Base-by-base conservation (phyloP, 2,329 filamentous ascomycete genomes). In the Cladosporium sp. region DNA sequence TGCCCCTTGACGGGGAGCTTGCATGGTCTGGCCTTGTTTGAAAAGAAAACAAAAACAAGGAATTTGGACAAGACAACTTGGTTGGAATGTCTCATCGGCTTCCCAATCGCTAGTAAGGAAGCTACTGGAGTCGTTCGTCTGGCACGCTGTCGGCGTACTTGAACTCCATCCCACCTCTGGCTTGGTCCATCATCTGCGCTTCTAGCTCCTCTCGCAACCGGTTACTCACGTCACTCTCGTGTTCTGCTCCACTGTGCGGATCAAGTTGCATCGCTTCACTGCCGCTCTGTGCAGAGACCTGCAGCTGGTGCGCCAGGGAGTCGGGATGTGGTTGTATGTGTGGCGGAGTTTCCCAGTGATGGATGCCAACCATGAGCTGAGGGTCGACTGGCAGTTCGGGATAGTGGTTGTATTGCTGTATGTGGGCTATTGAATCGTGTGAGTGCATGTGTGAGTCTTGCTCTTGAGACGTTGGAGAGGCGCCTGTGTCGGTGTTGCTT, bases 331-430 rank as follows among this genome's bases (percentile, higher is more conserved):
- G 17, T 42, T 37, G 30, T 14, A 50, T 49, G 19, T 50, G 55
- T 19, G 20, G 43, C 47, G 36, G 38, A 11, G 55, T 51, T 19
- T 58, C 59, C 59, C 59, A 61, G 34, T 80, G 76, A 20, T 54
- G 39, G 1, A 59, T 34, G 22, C 38, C 57, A 25, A 51, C 30
- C 77, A 86, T 85, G 50, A 87, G 83, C 38, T 84, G 83, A 2
- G 84, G 84, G 60, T 87, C 84, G 42, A 85, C 77, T 2, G 83
- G 83, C 70, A 86, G 76, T 52, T 82, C 75, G 42, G 81, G 75
- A 60, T 77, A 80, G 49, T 79, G 64, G 64, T 68, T n/a, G 66
- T 73, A 63, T 39, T 63, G 45, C 38, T 56, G 52, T 72, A 76
- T 59, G 58, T 73, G 69, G 1, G 75, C 70, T 58, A 73, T 69